Conservation (phyloP, 1,284 basidiomycete species). For the Chalciporus piperatoides region DNA sequence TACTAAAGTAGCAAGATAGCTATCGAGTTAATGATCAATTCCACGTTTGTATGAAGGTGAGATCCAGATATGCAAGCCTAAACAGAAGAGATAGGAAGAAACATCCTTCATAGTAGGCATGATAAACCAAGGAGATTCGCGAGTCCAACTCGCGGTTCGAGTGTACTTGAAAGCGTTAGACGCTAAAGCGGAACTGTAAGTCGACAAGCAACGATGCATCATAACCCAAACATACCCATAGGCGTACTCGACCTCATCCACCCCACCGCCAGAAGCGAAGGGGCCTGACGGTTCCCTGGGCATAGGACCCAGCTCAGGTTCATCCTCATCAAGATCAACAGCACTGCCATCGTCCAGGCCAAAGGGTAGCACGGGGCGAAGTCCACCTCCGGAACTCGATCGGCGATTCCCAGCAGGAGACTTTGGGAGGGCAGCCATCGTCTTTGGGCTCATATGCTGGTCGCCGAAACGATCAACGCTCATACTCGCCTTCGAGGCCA, state of each 20-base stretch:
- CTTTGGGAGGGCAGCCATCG: slow-evolving; percentile 85
- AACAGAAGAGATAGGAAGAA: background rate
- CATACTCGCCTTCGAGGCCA: background rate
- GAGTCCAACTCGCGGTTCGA: background rate
- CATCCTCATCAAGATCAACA: slow-evolving; percentile 59
- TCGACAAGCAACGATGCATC: background rate
- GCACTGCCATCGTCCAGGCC: slow-evolving; percentile 71
- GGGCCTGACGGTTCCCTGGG: slow-evolving; percentile 69
- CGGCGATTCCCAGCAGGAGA: slow-evolving; percentile 78
- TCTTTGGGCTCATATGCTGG: slow-evolving; percentile 92
- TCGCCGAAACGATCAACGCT: background rate
- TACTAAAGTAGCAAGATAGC: too few species aligned
- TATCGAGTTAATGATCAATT: background rate
- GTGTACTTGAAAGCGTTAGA: slow-evolving; percentile 15
- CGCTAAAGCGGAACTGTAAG: slow-evolving; percentile 24
- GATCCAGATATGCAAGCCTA: too few species aligned
- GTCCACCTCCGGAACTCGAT: slow-evolving; percentile 72
- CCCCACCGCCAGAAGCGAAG: slow-evolving; percentile 72
- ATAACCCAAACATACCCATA: slow-evolving; percentile 58
- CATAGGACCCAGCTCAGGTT: slow-evolving; percentile 67
- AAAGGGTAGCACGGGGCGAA: slow-evolving; percentile 81
- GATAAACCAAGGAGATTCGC: background rate
- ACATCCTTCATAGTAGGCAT: background rate
- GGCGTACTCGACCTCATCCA: slow-evolving; percentile 85
- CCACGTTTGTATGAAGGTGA: background rate